These are phyloP conservation scores for Penicillium chermesinum DNA, from an alignment of 495 filamentous ascomycete genomes.

Conservation along the genomic window DNA sequence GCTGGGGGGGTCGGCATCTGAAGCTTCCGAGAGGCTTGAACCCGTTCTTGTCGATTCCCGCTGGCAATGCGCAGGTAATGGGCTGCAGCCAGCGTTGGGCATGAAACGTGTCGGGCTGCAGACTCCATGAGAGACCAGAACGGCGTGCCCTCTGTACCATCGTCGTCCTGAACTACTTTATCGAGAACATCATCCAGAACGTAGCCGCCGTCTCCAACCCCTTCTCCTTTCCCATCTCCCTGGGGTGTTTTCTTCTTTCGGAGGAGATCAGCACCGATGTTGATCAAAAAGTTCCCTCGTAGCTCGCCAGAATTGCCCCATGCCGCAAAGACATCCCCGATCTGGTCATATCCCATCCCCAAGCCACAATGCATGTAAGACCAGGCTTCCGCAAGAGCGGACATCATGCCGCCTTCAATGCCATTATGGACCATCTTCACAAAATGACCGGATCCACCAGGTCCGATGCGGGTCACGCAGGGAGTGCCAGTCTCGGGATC, in stretches of 20 bases:
- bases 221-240: constrained; percentile 41
- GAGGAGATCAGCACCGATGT: constrained; percentile 62
- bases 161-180: constrained; percentile 71
- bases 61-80: constrained; percentile 65
- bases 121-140: constrained; percentile 61
- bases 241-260: constrained; percentile 34
- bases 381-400: constrained; percentile 59
- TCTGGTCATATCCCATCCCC: constrained; percentile 56
- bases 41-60: constrained; percentile 53
- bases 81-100: constrained; percentile 58
- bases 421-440: constrained; percentile 79
- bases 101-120: constrained; percentile 55
- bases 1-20: constrained; percentile 39
- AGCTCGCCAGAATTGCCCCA: constrained; percentile 60
- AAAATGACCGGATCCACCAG: constrained; percentile 63
- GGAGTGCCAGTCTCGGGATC: constrained; percentile 50
- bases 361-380: constrained; percentile 56
- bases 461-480: constrained; percentile 59
- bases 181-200: constrained; percentile 64
- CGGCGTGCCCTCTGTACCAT: constrained; percentile 64
- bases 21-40: constrained; percentile 41
- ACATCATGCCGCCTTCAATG: constrained; percentile 69
- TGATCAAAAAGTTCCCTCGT: constrained; percentile 55
- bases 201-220: constrained; percentile 30
- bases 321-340: constrained; percentile 67